Conservation (phyloP, 164 flowering plant species). For the Tetracentron sinense region DNA sequence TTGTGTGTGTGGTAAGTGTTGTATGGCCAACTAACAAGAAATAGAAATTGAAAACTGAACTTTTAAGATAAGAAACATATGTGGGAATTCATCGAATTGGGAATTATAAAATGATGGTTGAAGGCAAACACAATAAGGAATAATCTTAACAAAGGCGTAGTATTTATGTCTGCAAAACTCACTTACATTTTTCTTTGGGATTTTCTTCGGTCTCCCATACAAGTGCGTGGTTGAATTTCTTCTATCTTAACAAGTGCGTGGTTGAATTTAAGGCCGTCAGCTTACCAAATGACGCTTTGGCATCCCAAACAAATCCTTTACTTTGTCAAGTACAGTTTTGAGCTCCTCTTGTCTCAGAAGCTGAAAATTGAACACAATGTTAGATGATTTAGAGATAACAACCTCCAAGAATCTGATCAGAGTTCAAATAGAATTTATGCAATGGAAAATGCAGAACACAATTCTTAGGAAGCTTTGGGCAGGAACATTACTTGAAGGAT, state of each 20-base stretch:
- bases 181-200: slow-evolving; percentile 50
- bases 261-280: slow-evolving; percentile 45
- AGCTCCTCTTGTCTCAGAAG: slow-evolving; percentile 75
- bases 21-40: no score
- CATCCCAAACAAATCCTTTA: slow-evolving; percentile 88
- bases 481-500: no score
- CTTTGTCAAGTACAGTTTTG: slow-evolving; percentile 85
- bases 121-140: neutral
- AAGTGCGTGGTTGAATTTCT: no score
- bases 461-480: no score
- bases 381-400: neutral
- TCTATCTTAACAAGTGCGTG: no score
- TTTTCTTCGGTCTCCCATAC: slow-evolving; percentile 35
- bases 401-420: neutral
- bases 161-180: slow-evolving; percentile 27
- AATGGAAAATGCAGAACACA: neutral
- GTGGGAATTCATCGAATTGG: no score
- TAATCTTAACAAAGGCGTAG: neutral
- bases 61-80: no score
- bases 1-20: no score
- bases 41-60: no score
- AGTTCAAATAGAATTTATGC: neutral
- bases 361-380: slow-evolving; percentile 39
- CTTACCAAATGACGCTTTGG: slow-evolving; percentile 94
- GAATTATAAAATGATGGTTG: no score